Percentiles rank a stretch among this genome's conserved stretches.
Evolutionary conservation across 352 stramenopile genomes (phyloP).

Genomic region (Globisporangium uncinulatum): DNA sequence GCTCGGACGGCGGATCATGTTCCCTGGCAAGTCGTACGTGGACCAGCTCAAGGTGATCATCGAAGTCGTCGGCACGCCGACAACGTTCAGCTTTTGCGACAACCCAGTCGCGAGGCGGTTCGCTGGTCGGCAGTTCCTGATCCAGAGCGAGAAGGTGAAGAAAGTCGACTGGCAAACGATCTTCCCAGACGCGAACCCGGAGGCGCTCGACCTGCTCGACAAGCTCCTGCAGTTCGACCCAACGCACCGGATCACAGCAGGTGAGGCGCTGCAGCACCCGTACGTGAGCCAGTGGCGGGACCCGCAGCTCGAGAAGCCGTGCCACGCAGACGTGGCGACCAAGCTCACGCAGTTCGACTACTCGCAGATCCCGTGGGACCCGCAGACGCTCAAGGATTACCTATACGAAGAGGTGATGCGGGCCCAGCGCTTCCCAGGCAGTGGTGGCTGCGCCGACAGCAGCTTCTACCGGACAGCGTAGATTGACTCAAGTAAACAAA

Average conservation of each 20-base stretch:
- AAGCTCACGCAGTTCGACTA: constrained; percentile 73
- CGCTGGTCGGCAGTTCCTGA: constrained; percentile 74
- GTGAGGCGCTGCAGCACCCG: constrained; percentile 81
- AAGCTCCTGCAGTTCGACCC: constrained; percentile 87
- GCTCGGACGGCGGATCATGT: constrained; percentile 83
- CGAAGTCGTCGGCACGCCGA: constrained; percentile 77
- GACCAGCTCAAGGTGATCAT: constrained; percentile 87
- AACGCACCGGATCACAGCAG: constrained; percentile 76
- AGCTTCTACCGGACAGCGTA: constrained; percentile 4
- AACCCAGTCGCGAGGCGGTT: constrained; percentile 81
- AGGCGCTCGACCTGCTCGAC: constrained; percentile 83
- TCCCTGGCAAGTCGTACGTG: constrained; percentile 82
- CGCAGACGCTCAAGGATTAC: constrained; percentile 68
- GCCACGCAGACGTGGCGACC: constrained; percentile 39
- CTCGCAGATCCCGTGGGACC: constrained; percentile 60
- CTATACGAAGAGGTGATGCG: constrained; percentile 85
- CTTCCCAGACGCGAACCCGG: constrained; percentile 80
- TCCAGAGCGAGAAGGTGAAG: constrained; percentile 59
- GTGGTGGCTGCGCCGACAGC: neutral
- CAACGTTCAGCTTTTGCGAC: constrained; percentile 83
- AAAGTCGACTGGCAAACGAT: constrained; percentile 75
- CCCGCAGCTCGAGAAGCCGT: constrained; percentile 48
- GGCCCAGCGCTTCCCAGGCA: constrained; percentile 20
- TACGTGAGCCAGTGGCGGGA: constrained; percentile 87
- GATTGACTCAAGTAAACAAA: neutral